A percentile compares a stretch with the other conserved stretches of the same genome.
Evolutionary conservation across 2,329 filamentous ascomycete genomes (phyloP).

Genomic region (Pleurostoma richardsiae): DNA sequence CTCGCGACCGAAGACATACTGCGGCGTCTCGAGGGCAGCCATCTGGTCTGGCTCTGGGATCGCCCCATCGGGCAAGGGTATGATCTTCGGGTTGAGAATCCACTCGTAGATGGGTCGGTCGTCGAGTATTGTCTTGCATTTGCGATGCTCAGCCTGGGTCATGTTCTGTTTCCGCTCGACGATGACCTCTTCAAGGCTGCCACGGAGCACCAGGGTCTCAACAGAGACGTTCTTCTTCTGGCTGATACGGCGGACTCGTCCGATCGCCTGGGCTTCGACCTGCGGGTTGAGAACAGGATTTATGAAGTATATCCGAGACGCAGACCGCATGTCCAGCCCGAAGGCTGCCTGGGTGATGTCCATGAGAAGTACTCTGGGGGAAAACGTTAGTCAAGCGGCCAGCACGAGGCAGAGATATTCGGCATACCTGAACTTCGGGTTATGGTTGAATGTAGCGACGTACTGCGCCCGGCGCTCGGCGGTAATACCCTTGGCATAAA

Average conservation of each 20-base stretch:
- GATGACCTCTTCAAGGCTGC: constrained; percentile 82
- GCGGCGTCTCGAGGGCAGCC: constrained; percentile 36
- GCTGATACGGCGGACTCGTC: constrained; percentile 82
- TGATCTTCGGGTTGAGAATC: constrained; percentile 48
- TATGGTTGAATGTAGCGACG: constrained; percentile 71
- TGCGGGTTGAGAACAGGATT: constrained; percentile 82
- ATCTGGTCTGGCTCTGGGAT: constrained; percentile 37
- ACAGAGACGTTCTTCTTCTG: constrained; percentile 75
- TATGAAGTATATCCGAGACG: constrained; percentile 83
- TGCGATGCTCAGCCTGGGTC: constrained; percentile 60
- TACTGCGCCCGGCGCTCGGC: constrained; percentile 65
- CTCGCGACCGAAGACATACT: constrained; percentile 45
- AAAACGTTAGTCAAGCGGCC: background rate
- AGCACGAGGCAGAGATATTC: background rate
- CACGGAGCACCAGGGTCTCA: constrained; percentile 76
- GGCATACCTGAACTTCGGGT: constrained; percentile 50
- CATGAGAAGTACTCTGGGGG: constrained; percentile 71
- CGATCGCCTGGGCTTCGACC: constrained; percentile 86
- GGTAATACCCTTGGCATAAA: constrained; percentile 61
- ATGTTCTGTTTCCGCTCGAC: constrained; percentile 68
- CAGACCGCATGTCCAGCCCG: constrained; percentile 77
- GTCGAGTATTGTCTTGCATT: constrained; percentile 52
- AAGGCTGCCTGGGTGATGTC: constrained; percentile 86
- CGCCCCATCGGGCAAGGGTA: constrained; percentile 18
- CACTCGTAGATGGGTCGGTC: constrained; percentile 52